phyloP scores from a whole-genome alignment of 495 filamentous ascomycete species.

The Neurospora sp. region DNA sequence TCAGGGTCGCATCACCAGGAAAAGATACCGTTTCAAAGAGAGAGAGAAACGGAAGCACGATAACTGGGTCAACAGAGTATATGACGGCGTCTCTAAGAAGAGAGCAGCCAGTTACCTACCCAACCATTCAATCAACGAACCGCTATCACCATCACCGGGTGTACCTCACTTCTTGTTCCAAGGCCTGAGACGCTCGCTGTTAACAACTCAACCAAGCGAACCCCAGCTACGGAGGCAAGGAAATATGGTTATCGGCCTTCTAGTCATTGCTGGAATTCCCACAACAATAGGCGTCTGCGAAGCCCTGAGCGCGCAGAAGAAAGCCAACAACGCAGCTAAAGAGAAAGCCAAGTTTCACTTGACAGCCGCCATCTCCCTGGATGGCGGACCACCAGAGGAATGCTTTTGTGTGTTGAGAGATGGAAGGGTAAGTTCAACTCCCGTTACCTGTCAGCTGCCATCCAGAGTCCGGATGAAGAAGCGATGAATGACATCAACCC shows the following conservation, averaged over 20 bases:
- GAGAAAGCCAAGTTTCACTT: constrained; percentile 43
- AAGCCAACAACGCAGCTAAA: constrained; percentile 36
- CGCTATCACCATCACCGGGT: neutral
- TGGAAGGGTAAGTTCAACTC: constrained; percentile 27
- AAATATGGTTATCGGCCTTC: constrained; percentile 34
- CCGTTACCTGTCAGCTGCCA: neutral
- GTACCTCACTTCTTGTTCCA: neutral
- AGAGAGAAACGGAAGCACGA: neutral
- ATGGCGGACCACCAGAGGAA: constrained; percentile 26
- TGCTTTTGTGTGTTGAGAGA: constrained; percentile 33
- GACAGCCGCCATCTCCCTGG: constrained; percentile 34
- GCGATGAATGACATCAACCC: constrained; percentile 3
- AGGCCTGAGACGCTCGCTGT: neutral
- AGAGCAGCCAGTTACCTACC: neutral
- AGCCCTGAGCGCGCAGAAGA: constrained; percentile 42
- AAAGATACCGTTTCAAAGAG: neutral
- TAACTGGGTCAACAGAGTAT: neutral
- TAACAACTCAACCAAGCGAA: neutral
- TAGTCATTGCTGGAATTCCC: constrained; percentile 36
- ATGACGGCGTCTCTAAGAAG: neutral
- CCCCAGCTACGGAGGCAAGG: neutral
- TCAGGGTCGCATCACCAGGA: neutral
- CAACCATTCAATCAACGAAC: neutral
- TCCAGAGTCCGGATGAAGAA: neutral
- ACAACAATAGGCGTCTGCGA: constrained; percentile 42